Percentiles rank a stretch among this genome's conserved stretches.
Evolutionary conservation across 768 basidiomycete species (phyloP).

Genomic region (Asterophora parasitica): DNA sequence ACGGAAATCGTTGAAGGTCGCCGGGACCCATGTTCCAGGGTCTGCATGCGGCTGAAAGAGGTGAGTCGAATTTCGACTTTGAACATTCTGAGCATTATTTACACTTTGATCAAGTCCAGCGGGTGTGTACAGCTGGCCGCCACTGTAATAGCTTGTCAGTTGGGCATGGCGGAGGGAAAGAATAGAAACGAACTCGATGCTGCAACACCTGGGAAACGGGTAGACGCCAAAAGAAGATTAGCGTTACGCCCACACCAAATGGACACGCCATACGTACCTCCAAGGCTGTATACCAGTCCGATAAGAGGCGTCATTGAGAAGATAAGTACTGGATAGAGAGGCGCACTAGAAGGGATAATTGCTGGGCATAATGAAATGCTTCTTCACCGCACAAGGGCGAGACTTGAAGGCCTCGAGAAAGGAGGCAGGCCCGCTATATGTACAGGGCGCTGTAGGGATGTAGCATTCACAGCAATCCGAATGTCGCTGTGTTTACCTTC

Average conservation of each 20-base stretch:
- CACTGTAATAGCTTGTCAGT: conserved; percentile 39
- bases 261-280: conserved; percentile 40
- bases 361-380: conserved; percentile 29
- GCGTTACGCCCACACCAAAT: too few species aligned
- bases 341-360: conserved; percentile 49
- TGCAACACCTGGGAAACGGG: conserved; percentile 42
- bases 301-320: conserved; percentile 6
- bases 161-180: background rate
- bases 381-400: conserved; percentile 15
- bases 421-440: conserved; percentile 16
- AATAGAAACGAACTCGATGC: conserved; percentile 50
- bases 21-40: conserved; percentile 45
- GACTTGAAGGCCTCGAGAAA: conserved; percentile 13
- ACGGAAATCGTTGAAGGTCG: conserved; percentile 64
- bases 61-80: conserved; percentile 1
- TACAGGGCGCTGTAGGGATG: background rate
- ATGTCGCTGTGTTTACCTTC: conserved; percentile 5
- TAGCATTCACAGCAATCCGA: background rate
- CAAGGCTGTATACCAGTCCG: conserved; percentile 41
- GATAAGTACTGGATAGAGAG: background rate
- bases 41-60: conserved; percentile 72
- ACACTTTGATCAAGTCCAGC: conserved; percentile 85
- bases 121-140: conserved; percentile 81
- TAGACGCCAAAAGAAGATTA: background rate
- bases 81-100: conserved; percentile 19